Percentiles rank a stretch among this genome's conserved stretches.
Conservation (phyloP, 1,139 yeast genomes). For the Taphrina sp. region DNA sequence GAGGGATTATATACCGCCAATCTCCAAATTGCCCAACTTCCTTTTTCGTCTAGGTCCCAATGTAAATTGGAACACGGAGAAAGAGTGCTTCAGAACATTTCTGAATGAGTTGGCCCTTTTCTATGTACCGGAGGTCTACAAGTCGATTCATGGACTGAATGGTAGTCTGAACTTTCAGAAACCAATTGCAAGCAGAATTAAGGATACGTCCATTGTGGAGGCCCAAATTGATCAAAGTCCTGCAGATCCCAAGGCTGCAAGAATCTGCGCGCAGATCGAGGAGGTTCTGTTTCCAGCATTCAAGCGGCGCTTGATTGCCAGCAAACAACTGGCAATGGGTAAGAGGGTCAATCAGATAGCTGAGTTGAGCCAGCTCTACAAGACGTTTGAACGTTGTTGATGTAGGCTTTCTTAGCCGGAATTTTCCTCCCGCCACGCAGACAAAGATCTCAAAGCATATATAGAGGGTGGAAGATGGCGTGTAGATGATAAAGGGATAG, state of each 20-base stretch:
- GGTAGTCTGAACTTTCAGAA: neutral
- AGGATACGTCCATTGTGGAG: neutral
- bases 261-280: slow-evolving; percentile 51
- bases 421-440: too few species aligned
- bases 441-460: too few species aligned
- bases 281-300: slow-evolving; percentile 64
- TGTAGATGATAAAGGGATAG: too few species aligned
- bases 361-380: slow-evolving; percentile 83
- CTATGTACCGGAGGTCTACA: slow-evolving; percentile 63
- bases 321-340: slow-evolving; percentile 53
- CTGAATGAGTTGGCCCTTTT: slow-evolving; percentile 67
- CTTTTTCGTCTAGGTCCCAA: slow-evolving; percentile 58
- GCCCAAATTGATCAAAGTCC: neutral
- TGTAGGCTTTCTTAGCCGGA: too few species aligned
- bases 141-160: slow-evolving; percentile 38
- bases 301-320: slow-evolving; percentile 64
- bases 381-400: slow-evolving; percentile 87
- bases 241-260: slow-evolving; percentile 34
- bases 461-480: too few species aligned
- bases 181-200: neutral
- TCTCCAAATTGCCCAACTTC: slow-evolving; percentile 65
- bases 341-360: slow-evolving; percentile 71
- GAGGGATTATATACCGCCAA: slow-evolving; percentile 60
- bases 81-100: slow-evolving; percentile 63
- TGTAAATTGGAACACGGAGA: slow-evolving; percentile 67